Conservation (phyloP, 352 stramenopile genomes). For the Phytophthora niederhauseri region DNA sequence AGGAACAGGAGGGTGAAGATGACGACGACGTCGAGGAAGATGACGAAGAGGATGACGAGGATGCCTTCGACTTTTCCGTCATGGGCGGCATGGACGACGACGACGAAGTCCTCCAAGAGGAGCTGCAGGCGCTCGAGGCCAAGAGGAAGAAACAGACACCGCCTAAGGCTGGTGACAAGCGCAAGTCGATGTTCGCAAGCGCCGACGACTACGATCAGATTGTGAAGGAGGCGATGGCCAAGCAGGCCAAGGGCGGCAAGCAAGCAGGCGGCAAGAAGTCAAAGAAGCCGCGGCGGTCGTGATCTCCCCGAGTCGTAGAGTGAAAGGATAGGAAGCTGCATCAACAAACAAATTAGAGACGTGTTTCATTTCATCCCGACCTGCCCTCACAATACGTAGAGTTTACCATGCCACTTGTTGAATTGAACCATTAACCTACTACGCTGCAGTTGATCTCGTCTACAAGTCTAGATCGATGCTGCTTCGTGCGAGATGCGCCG, state of each 20-base stretch:
- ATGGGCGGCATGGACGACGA: constrained; percentile 54
- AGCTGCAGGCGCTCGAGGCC: constrained; percentile 38
- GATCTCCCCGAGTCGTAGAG: constrained; percentile 18
- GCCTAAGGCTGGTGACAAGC: constrained; percentile 52
- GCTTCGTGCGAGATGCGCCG: constrained; percentile 43
- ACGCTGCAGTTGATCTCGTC: background rate
- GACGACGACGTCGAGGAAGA: constrained; percentile 45
- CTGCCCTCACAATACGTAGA: background rate
- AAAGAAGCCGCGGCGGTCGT: constrained; percentile 49
- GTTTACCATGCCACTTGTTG: constrained; percentile 9
- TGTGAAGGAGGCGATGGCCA: constrained; percentile 65
- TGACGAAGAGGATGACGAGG: constrained; percentile 39
- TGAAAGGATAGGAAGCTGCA: constrained; percentile 24
- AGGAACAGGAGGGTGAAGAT: constrained; percentile 37
- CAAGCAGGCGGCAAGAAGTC: constrained; percentile 31
- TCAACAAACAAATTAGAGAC: constrained; percentile 29
- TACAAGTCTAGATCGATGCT: constrained; percentile 35
- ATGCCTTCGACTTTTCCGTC: constrained; percentile 54
- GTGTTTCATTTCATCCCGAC: constrained; percentile 20
- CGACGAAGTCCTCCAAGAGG: constrained; percentile 49
- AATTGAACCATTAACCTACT: constrained; percentile 19
- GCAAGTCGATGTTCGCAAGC: constrained; percentile 75
- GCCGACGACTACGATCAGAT: constrained; percentile 82
- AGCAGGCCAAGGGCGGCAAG: constrained; percentile 44
- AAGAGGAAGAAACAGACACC: constrained; percentile 65